Percentiles rank a stretch among this genome's conserved stretches.
These are phyloP conservation scores for Botryotinia calthae DNA, from an alignment of 2,329 filamentous ascomycete species.

Conservation along the genomic window DNA sequence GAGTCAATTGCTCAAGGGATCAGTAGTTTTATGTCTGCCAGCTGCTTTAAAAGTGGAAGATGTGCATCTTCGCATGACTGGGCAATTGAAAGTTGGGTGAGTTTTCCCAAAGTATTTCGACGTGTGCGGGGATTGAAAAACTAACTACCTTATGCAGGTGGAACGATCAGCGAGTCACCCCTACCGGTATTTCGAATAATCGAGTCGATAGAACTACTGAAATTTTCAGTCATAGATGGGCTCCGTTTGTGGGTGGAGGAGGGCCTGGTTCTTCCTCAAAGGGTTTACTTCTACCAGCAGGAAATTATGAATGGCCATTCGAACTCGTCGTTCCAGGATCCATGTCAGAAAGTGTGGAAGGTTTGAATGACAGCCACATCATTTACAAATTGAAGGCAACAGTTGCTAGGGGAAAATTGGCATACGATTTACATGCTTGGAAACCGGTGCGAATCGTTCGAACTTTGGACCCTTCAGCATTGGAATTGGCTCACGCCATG, in stretches of 20 bases:
- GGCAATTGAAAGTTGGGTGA: conserved; percentile 67
- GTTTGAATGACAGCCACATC: conserved; percentile 79
- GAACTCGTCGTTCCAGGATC: conserved; percentile 69
- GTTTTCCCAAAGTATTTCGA: conserved; percentile 38
- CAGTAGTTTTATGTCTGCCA: conserved; percentile 69
- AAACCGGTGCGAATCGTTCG: conserved; percentile 77
- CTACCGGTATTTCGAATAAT: conserved; percentile 57
- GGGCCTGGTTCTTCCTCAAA: conserved; percentile 47
- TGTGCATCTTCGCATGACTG: conserved; percentile 68
- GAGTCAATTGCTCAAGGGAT: conserved; percentile 71
- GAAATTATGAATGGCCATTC: conserved; percentile 84
- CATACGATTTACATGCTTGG: conserved; percentile 78
- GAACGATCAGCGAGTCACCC: conserved; percentile 52
- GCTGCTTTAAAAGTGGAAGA: conserved; percentile 69
- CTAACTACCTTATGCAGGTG: conserved; percentile 41
- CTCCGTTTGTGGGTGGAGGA: conserved; percentile 58
- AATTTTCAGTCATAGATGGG: conserved; percentile 69
- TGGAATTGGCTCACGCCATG: conserved; percentile 84
- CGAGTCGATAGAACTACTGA: conserved; percentile 57
- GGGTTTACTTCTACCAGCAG: conserved; percentile 60
- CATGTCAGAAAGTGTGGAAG: conserved; percentile 85
- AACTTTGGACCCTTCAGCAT: conserved; percentile 70
- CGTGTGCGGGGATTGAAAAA: background rate
- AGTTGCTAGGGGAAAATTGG: conserved; percentile 80
- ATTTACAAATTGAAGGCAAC: conserved; percentile 91